Base-by-base conservation (phyloP, 371 early-diverging fungal species). In the Apophysomyces variabilis region DNA sequence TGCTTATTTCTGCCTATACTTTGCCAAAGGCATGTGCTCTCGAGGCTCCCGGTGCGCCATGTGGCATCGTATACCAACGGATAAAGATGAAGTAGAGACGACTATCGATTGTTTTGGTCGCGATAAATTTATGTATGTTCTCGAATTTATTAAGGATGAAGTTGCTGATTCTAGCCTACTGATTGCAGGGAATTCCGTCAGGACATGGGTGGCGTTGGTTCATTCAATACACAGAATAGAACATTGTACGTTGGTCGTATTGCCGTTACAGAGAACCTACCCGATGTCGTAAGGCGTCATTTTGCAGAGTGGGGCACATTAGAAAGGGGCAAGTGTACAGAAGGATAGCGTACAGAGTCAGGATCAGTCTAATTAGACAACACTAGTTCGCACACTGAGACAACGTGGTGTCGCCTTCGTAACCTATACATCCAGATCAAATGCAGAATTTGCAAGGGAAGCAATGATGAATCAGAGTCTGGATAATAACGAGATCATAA, bases 391-490 rank as follows among this genome's bases (percentile, higher is more conserved):
- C 57, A 69, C 90, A 8, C 67, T 95, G 36, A 73, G 71, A 38
- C 78, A 83, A 35, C 90, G 92, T 64, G 91, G 89, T 13, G 92
- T 93, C 18, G 94, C 92, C 1, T 94, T 93, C 78, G 92, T 95
- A 5, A 87, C 90, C 13, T 95, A 91, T 70, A 80, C 79, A 62
- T 77, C 78, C 32, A 79, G 93, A 46, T 69, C 80, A 16, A 88
- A 86, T 69, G 94, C 95, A 4, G 95, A 95, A 76, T 93, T 95
- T 76, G 94, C 94, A 8, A 91, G 91, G 71, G 95, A 94, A 72
- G 95, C 94, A 8, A 95, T 95, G 95, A 84, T 87, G 69, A 87
- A 89, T 58, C 95, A 95, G 64, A 80, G 87, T 12, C 67, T 95
- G 57, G 94, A 95, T 65, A 77, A 85, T 66, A 82, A 83, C 54